Evolutionary conservation across 805 yeast species (phyloP).

Genomic region (Brettanomyces bruxellensis): DNA sequence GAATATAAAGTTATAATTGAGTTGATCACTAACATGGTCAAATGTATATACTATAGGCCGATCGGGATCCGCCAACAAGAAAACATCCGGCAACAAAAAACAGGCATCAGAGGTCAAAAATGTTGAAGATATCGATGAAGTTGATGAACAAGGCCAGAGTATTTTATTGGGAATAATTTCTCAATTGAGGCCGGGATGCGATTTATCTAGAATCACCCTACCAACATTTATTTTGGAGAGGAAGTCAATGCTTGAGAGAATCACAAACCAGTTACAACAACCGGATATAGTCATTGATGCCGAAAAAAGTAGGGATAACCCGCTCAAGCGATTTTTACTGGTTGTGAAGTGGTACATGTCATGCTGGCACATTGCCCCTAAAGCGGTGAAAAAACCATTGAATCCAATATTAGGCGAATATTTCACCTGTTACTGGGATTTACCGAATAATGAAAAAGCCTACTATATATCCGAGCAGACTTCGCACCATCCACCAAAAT

Average conservation of each 20-base stretch:
- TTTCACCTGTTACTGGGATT: constrained; percentile 88
- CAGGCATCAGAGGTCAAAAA: constrained; percentile 8
- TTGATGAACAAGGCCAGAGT: constrained; percentile 83
- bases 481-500: constrained; percentile 97
- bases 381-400: constrained; percentile 94
- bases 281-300: constrained; percentile 73
- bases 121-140: constrained; percentile 80
- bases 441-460: constrained; percentile 58
- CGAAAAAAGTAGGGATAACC: constrained; percentile 49
- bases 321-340: constrained; percentile 58
- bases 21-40: not conserved
- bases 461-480: constrained; percentile 91
- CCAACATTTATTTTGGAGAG: constrained; percentile 94
- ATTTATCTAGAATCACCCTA: constrained; percentile 79
- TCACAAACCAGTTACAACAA: constrained; percentile 77
- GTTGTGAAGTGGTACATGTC: constrained; percentile 87
- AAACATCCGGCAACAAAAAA: not conserved
- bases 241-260: constrained; percentile 92
- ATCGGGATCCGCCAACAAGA: constrained; percentile 2
- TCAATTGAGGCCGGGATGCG: constrained; percentile 89
- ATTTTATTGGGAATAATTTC: constrained; percentile 81
- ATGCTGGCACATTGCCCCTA: constrained; percentile 97
- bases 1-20: not conserved
- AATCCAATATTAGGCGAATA: constrained; percentile 92
- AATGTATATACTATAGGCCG: constrained; percentile 4